Base-by-base conservation (phyloP, 2,329 filamentous ascomycete genomes). In the Aspergillus phoenicis region DNA sequence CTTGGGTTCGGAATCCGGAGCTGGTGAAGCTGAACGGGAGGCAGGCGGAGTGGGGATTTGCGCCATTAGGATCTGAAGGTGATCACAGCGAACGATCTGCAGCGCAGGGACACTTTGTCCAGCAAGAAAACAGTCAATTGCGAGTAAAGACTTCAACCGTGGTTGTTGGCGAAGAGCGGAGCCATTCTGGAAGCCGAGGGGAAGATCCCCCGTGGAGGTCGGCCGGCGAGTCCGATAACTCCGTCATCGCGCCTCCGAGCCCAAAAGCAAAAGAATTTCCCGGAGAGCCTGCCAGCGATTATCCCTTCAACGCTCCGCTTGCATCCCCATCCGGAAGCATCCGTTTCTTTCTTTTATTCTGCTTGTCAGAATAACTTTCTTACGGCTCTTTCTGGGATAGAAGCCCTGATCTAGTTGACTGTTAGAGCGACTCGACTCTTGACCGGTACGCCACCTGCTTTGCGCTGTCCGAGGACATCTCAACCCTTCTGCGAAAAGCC, bases 181-280 rank as follows among this genome's bases (percentile, higher is more conserved):
- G 17, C 33, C 48, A 36, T 36, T 10, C 13, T 36, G 57, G 47
- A 49, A 30, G 20, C 47, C 24, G 55, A 55, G 33, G 61, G 58
- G 52, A 61, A 30, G 47, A 30, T 51, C 24, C 47, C 30, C 53
- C 61, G 56, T 53, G 64, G 61, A 70, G 70, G 61, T 68, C 66
- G 70, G 70, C 64, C 70, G 63, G 63, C 47, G 63, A 57, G 66
- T 62, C 73, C 71, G 72, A 66, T 73, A 76, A 73, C 73, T 75
- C 74, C 74, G 73, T 73, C 73, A 73, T 73, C 65, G 65, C 64
- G 57, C 59, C 69, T 67, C 57, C 60, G 60, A 43, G 41, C n/a
- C 49, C 51, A 62, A 69, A 70, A 68, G 58, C 70, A 65, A 70
- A 72, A 75, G 72, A 74, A 74, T 73, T 75, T 74, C 73, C 73